Conservation (phyloP, 176 grass and related monocot genomes). For the Oryza coarctata region DNA sequence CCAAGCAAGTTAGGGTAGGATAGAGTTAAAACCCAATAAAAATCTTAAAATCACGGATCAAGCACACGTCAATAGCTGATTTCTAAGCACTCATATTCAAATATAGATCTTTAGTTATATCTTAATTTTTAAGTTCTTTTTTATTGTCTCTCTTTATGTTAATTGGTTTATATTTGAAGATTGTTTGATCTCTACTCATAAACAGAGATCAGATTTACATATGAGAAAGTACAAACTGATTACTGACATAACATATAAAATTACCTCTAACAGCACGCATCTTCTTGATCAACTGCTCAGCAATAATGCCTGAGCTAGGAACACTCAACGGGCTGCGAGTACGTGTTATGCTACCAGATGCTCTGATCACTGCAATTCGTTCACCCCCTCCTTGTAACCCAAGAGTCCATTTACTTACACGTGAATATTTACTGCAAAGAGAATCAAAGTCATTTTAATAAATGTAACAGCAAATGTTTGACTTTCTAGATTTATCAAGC, state of each 20-base stretch:
- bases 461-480: constrained; percentile 1
- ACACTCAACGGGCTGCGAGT: constrained; percentile 63
- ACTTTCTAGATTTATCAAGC: constrained; percentile 19
- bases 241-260: constrained; percentile 10
- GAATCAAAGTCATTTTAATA: constrained; percentile 31
- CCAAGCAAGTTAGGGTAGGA: too few relatives aligned
- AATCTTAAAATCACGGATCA: too few relatives aligned
- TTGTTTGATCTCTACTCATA: background rate
- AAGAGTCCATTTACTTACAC: constrained; percentile 88
- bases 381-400: constrained; percentile 76
- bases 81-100: too few relatives aligned
- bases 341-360: constrained; percentile 79
- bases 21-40: too few relatives aligned
- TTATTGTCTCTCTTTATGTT: too few relatives aligned
- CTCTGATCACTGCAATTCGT: constrained; percentile 88
- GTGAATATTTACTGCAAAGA: constrained; percentile 76
- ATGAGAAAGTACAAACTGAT: background rate
- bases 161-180: constrained; percentile 6
- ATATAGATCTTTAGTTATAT: too few relatives aligned
- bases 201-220: constrained; percentile 25
- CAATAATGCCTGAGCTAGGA: constrained; percentile 73
- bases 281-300: constrained; percentile 92
- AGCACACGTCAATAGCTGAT: too few relatives aligned
- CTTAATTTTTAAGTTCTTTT: too few relatives aligned
- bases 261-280: constrained; percentile 87